Base-by-base conservation (phyloP, 176 grass and related monocot species). In the Carex kokanica region DNA sequence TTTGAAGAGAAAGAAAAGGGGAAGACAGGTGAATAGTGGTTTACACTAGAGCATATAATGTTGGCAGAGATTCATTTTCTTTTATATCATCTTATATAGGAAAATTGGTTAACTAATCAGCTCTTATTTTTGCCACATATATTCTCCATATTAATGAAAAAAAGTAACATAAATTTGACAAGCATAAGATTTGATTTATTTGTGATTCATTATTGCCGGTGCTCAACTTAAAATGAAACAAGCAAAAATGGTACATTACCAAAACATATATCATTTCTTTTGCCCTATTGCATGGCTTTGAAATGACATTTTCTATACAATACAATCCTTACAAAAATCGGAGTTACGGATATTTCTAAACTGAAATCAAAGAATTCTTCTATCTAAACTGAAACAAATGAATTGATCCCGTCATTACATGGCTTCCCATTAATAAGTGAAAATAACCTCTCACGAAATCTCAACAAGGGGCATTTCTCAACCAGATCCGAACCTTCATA, bases 381-480 rank as follows among this genome's bases (percentile, higher is more conserved):
- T 40, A 5, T 49, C 70, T 60, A 74, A 74, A 74, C n/a, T 24
- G 70, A 49, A 74, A 74, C 40, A 75, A 89, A 47, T 41, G 69
- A 61, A 84, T 20, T 89, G 75, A 81, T 85, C 73, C 74, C 70
- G 56, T 87, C 64, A 12, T 75, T 79, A 74, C 53, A 91, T 34
- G 80, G 65, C 53, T 79, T 83, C 24, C 90, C 95, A 45, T 45
- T 45, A 70, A 98, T 93, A 62, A 94, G 87, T 82, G 89, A 68
- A 23, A 79, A 80, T 90, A 98, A 98, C 9, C 60, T 87, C 67
- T 94, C 89, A 60, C 88, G 85, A 43, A 94, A 98, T 74, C 84
- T 90, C 67, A 91, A 63, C 64, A 93, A 58, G 65, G 90, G 90
- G 45, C 92, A 93, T 70, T 90, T 98, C 31, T 93, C 89, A 70